A percentile compares a stretch with the other conserved stretches of the same genome.
Evolutionary conservation across 2,329 filamentous ascomycete genomes (phyloP).

Genomic region (Alternaria viburni): DNA sequence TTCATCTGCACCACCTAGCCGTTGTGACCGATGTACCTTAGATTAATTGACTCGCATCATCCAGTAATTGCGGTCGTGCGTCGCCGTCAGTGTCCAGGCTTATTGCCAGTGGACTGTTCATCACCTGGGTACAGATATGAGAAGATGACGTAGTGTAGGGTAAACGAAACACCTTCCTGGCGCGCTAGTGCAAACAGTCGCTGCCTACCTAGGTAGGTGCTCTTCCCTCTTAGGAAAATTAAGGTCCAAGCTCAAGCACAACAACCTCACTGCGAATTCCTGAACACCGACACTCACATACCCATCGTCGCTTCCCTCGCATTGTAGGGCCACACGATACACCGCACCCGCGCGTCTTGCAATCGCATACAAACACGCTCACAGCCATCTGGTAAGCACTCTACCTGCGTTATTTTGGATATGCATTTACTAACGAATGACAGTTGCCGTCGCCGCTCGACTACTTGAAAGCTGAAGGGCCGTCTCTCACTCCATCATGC

Average conservation of each 20-base stretch:
- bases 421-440: background rate
- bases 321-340: accelerated
- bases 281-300: background rate
- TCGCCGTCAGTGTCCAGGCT: background rate
- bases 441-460: background rate
- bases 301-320: background rate
- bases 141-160: background rate
- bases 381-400: background rate
- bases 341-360: background rate
- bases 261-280: background rate
- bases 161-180: background rate
- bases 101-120: background rate
- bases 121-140: background rate
- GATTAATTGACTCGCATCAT: accelerated
- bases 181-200: background rate
- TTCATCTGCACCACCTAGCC: background rate
- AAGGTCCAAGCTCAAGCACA: background rate
- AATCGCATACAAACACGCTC: accelerated
- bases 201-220: background rate
- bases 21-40: background rate
- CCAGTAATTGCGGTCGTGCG: background rate
- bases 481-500: background rate
- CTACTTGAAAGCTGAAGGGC: background rate
- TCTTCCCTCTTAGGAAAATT: background rate
- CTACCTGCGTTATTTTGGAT: accelerated